phyloP scores from a whole-genome alignment of 2,329 filamentous ascomycete genomes.

The Rhynchosporium graminicola region DNA sequence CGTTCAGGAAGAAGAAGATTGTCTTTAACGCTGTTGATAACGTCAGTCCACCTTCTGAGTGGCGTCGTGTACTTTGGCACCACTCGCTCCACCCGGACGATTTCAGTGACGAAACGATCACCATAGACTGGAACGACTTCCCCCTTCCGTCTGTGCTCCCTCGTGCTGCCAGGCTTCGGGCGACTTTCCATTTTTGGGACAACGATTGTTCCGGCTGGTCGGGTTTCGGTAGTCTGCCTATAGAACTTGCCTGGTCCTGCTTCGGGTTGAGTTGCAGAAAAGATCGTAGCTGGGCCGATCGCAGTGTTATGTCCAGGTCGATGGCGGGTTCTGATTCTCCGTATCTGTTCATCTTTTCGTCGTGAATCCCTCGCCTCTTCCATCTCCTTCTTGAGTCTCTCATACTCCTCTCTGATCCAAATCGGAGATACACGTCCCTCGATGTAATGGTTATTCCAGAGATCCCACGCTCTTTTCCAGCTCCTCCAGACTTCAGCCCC shows the following conservation, averaged over 20 bases:
- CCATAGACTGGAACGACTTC: slow-evolving; percentile 4
- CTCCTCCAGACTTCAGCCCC: slow-evolving; percentile 34
- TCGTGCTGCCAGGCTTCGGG: neutral
- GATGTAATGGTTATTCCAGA: slow-evolving; percentile 39
- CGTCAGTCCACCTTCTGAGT: neutral
- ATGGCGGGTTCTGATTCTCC: neutral
- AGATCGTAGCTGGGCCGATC: neutral
- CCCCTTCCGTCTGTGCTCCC: slow-evolving; percentile 3
- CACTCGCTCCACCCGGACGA: slow-evolving; percentile 11
- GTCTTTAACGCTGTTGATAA: neutral
- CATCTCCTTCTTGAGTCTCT: slow-evolving; percentile 22
- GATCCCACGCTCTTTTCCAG: slow-evolving; percentile 40
- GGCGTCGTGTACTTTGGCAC: neutral
- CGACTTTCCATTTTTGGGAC: slow-evolving; percentile 1
- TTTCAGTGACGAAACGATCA: slow-evolving; percentile 9
- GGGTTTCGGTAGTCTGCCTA: slow-evolving; percentile 9
- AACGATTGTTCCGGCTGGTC: neutral
- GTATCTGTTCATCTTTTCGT: slow-evolving; percentile 3
- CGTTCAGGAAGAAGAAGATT: neutral
- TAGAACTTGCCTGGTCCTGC: slow-evolving; percentile 5
- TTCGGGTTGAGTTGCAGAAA: neutral
- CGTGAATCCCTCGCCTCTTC: slow-evolving; percentile 15
- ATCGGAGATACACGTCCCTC: slow-evolving; percentile 32
- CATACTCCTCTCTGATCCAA: slow-evolving; percentile 31
- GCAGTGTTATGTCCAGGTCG: neutral